Percentiles rank a stretch among this genome's conserved stretches.
These are phyloP conservation scores for Globisporangium acanthophoron DNA, from an alignment of 352 stramenopile species.

Conservation along the genomic window DNA sequence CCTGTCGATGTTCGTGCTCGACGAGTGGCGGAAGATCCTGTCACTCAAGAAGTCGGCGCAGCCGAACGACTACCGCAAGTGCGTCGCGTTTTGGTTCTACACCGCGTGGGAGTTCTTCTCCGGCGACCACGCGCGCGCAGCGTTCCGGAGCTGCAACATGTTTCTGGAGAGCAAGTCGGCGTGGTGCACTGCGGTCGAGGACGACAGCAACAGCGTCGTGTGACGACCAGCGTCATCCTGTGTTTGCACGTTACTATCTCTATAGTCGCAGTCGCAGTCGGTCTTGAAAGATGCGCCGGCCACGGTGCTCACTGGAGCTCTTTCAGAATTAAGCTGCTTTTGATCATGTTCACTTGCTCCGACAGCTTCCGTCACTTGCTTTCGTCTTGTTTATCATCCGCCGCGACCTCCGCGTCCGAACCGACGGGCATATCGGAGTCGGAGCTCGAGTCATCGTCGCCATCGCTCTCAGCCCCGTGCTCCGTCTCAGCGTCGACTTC, in stretches of 20 bases:
- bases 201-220: constrained; percentile 17
- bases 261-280: not conserved
- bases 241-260: not conserved
- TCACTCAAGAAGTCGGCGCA: constrained; percentile 79
- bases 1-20: constrained; percentile 58
- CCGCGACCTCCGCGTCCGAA: constrained; percentile 1
- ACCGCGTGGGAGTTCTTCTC: constrained; percentile 81
- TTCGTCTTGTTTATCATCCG: constrained; percentile 9
- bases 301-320: not conserved
- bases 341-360: not conserved
- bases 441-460: not conserved
- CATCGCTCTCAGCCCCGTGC: constrained; percentile 19
- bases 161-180: constrained; percentile 65
- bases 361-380: not conserved
- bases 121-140: constrained; percentile 59
- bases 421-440: constrained; percentile 35
- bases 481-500: constrained; percentile 9
- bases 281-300: not conserved
- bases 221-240: constrained; percentile 11
- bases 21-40: constrained; percentile 76
- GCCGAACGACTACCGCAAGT: constrained; percentile 85
- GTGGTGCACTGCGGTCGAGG: constrained; percentile 26
- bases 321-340: constrained; percentile 3
- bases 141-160: constrained; percentile 84
- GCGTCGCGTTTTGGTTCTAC: constrained; percentile 85